Evolutionary conservation across 768 basidiomycete genomes (phyloP).

Genomic region (Phallus indusiatus): DNA sequence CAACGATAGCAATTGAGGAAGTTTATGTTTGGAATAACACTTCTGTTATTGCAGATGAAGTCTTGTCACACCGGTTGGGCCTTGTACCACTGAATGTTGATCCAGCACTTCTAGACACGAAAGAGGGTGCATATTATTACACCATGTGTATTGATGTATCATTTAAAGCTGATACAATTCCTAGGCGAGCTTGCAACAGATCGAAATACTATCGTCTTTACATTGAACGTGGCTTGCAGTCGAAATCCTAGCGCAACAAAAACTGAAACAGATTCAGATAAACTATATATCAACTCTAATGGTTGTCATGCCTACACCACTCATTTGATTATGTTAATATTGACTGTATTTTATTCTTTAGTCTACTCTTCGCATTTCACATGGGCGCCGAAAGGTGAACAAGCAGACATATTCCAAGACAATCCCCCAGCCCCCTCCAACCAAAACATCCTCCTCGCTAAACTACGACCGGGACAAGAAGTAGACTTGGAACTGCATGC

Average conservation of each 20-base stretch:
- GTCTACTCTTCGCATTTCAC: slow-evolving; percentile 55
- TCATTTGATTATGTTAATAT: slow-evolving; percentile 8
- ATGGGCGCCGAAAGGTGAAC: slow-evolving; percentile 82
- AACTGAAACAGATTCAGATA: slow-evolving; percentile 44
- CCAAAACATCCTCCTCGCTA: slow-evolving; percentile 78
- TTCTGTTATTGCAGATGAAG: slow-evolving; percentile 86
- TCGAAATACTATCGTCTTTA: slow-evolving; percentile 86
- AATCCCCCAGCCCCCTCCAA: slow-evolving; percentile 57
- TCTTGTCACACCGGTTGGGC: slow-evolving; percentile 86
- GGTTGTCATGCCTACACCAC: slow-evolving; percentile 18
- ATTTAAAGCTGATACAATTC: background rate
- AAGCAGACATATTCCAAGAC: slow-evolving; percentile 46
- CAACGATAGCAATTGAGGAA: slow-evolving; percentile 82
- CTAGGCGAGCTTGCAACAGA: slow-evolving; percentile 64
- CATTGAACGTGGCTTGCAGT: slow-evolving; percentile 56
- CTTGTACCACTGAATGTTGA: slow-evolving; percentile 85
- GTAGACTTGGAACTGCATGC: slow-evolving; percentile 84
- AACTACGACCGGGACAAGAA: slow-evolving; percentile 85
- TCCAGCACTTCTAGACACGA: slow-evolving; percentile 54
- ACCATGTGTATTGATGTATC: background rate
- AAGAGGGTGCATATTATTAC: slow-evolving; percentile 3
- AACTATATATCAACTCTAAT: slow-evolving; percentile 65
- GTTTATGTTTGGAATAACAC: slow-evolving; percentile 96
- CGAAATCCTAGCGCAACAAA: slow-evolving; percentile 47
- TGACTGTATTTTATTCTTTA: background rate